A percentile compares a stretch with the other conserved stretches of the same genome.
These are phyloP conservation scores for Neurospora sp. DNA, from an alignment of 2,329 filamentous ascomycete species.

Conservation along the genomic window DNA sequence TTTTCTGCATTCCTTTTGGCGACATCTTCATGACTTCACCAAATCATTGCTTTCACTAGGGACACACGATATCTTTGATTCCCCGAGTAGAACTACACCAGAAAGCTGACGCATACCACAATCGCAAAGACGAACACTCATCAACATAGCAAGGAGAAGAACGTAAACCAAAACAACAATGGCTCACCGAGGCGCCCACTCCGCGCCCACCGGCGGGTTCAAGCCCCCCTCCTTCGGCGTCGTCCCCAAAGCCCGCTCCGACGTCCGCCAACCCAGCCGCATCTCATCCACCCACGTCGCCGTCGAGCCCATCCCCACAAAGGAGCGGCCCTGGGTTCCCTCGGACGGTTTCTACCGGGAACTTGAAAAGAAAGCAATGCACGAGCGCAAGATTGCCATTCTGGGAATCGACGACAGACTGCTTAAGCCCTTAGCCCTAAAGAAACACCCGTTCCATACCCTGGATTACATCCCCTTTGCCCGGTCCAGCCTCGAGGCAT, in stretches of 20 bases:
- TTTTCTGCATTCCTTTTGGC: neutral
- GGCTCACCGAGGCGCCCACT: neutral
- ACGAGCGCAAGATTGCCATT: neutral
- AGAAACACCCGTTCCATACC: neutral
- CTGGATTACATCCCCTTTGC: neutral
- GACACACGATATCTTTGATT: neutral
- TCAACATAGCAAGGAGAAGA: neutral
- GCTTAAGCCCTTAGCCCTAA: neutral
- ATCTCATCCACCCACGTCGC: neutral
- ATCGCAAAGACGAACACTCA: neutral
- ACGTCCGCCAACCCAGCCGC: neutral
- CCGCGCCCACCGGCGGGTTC: neutral
- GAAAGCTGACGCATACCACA: neutral
- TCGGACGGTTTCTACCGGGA: slow-evolving; percentile 1
- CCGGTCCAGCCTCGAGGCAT: neutral
- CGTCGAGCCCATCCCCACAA: neutral
- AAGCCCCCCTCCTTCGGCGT: neutral
- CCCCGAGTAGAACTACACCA: neutral
- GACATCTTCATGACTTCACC: neutral
- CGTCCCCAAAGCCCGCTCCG: neutral
- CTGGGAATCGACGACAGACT: slow-evolving; percentile 8
- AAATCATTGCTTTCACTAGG: neutral
- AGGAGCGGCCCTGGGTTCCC: neutral
- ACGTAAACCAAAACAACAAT: neutral
- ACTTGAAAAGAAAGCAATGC: neutral